Conservation (phyloP, 2,329 filamentous ascomycete genomes). For the Talaromyces sp. region DNA sequence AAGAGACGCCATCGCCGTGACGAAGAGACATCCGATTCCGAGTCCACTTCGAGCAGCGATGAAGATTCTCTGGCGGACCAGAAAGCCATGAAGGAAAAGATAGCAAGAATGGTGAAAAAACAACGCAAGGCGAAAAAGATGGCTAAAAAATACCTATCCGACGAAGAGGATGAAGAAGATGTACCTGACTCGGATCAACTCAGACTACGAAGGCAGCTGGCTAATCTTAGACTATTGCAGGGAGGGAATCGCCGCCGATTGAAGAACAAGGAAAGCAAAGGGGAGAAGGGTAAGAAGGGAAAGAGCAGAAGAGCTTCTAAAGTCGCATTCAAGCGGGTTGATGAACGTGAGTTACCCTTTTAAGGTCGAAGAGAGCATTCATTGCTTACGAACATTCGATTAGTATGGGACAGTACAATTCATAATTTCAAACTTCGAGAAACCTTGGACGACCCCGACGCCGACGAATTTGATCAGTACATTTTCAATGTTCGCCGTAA, state of each 20-base stretch:
- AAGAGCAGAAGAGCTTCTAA: slow-evolving; percentile 49
- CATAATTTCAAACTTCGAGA: slow-evolving; percentile 66
- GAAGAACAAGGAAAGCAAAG: slow-evolving; percentile 14
- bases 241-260: slow-evolving; percentile 20
- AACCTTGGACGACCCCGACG: slow-evolving; percentile 58
- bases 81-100: slow-evolving; percentile 27
- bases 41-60: slow-evolving; percentile 24
- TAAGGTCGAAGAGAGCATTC: background rate
- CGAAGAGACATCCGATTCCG: slow-evolving; percentile 27
- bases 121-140: slow-evolving; percentile 34
- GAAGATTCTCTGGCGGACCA: slow-evolving; percentile 25
- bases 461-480: slow-evolving; percentile 68
- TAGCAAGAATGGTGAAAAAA: slow-evolving; percentile 11
- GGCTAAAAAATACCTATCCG: slow-evolving; percentile 26
- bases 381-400: slow-evolving; percentile 5
- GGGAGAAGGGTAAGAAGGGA: slow-evolving; percentile 25
- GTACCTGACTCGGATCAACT: slow-evolving; percentile 27
- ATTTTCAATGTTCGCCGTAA: slow-evolving; percentile 76
- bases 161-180: slow-evolving; percentile 30
- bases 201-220: slow-evolving; percentile 20
- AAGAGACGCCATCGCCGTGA: slow-evolving; percentile 31
- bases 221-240: slow-evolving; percentile 20
- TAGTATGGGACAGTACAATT: slow-evolving; percentile 51
- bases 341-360: slow-evolving; percentile 45
- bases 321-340: slow-evolving; percentile 64